A percentile compares a stretch with the other conserved stretches of the same genome.
Evolutionary conservation across 352 stramenopile species (phyloP).

Genomic region (Phytophthora europaea): DNA sequence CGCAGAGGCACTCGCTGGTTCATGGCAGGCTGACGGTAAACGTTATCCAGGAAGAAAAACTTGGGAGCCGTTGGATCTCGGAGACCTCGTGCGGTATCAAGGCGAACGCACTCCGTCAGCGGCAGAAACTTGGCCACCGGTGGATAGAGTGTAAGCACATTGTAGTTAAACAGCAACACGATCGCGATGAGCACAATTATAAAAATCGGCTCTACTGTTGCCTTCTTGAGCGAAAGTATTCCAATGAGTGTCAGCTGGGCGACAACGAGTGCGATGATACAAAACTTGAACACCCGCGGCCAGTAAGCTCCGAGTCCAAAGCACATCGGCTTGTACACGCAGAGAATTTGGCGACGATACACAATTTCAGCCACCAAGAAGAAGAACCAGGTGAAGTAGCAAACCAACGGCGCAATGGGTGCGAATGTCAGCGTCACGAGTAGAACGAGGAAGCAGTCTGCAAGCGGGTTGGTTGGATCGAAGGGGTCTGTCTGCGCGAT

Average conservation of each 20-base stretch:
- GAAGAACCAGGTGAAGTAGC: slow-evolving; percentile 81
- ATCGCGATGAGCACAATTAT: slow-evolving; percentile 44
- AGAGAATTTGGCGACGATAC: slow-evolving; percentile 77
- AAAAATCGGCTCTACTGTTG: slow-evolving; percentile 42
- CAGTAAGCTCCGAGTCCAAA: slow-evolving; percentile 78
- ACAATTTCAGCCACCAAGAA: slow-evolving; percentile 76
- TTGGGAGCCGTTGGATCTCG: slow-evolving; percentile 35
- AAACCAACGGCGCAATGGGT: slow-evolving; percentile 80
- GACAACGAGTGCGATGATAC: slow-evolving; percentile 78
- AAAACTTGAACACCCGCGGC: slow-evolving; percentile 81
- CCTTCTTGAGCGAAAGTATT: slow-evolving; percentile 84
- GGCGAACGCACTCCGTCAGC: slow-evolving; percentile 61
- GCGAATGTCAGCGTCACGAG: slow-evolving; percentile 85
- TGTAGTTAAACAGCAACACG: slow-evolving; percentile 73
- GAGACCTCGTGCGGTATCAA: slow-evolving; percentile 56
- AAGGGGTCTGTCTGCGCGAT: slow-evolving; percentile 65
- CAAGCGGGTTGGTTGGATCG: slow-evolving; percentile 65
- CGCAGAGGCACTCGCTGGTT: slow-evolving; percentile 55
- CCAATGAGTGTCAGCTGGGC: slow-evolving; percentile 82
- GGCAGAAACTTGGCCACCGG: slow-evolving; percentile 69
- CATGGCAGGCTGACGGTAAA: slow-evolving; percentile 82
- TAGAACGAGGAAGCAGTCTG: slow-evolving; percentile 75
- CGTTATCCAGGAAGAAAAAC: slow-evolving; percentile 76
- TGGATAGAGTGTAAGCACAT: slow-evolving; percentile 65
- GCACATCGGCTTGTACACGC: slow-evolving; percentile 68